Evolutionary conservation across 441 rosid species (phyloP), one percentile per base, ranked within the genome.

Genomic region (Melastoma candidum): DNA sequence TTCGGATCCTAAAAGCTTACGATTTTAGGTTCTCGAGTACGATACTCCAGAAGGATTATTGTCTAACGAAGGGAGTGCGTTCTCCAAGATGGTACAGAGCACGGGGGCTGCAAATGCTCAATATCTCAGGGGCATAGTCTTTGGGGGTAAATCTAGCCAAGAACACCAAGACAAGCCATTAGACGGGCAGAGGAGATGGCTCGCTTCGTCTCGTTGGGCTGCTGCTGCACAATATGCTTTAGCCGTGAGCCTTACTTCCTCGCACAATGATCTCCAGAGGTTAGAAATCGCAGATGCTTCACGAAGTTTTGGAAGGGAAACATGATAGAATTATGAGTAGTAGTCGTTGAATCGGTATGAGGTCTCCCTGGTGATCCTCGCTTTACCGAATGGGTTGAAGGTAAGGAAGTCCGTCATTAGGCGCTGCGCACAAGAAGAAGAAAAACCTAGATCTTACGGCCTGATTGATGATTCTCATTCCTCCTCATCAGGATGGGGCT

Each of bases 171-270:
- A 63, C 55, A 70, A 62, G 65, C 74, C 50, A 66, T 59, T 56
- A 46, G 93, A 83, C 58, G 83, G 80, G 49, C 81, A 68, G 60
- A 84, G 82, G 68, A 82, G 66, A 77, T 78, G 94, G 95, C 64
- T 74, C 54, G 97, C 96, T 46, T 87, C 97, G 66, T 84, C 99
- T 49, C 92, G 90, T 10, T 93, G 96, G 99, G 90, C 95, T 54
- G 96, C 93, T 11, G 96, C 96, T 46, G 95, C 96, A 44, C 92
- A 80, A 70, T 84, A 74, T 68, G 99, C 99, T 17, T 77, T 86
- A 24, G 83, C 87, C 27, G 87, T 76, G 57, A 87, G 93, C 84
- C 95, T 93, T 57, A 84, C 84, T 51, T 83, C 97, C 60, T 86
- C 96, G 1, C 90, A 81, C 22, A 87, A 83, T 56, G 96, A 90